These are phyloP conservation scores for Carex littledalei DNA, from an alignment of 176 grass and related monocot species.

Conservation along the genomic window DNA sequence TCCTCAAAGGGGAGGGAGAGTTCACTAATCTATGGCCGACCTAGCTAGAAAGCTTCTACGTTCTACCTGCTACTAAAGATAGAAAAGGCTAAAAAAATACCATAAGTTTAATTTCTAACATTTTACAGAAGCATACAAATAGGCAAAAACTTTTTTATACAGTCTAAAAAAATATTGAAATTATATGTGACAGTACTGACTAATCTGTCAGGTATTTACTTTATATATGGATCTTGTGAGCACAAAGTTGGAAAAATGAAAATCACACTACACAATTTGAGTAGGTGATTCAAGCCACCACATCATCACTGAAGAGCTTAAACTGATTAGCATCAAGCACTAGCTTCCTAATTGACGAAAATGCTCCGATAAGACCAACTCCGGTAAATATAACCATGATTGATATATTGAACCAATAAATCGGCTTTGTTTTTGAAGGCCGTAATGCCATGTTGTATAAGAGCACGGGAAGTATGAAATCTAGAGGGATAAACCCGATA, in stretches of 20 bases:
- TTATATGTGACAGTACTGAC: not conserved
- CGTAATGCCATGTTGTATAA: slow-evolving; percentile 71
- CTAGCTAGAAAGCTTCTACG: no score
- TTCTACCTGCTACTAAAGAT: no score
- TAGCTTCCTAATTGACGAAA: slow-evolving; percentile 67
- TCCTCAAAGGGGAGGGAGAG: no score
- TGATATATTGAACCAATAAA: slow-evolving; percentile 50
- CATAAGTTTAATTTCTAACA: not conserved
- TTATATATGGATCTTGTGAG: not conserved
- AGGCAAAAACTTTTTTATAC: not conserved
- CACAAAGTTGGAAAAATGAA: not conserved
- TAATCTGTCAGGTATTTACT: not conserved
- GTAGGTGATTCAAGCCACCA: slow-evolving; percentile 40
- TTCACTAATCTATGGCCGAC: no score
- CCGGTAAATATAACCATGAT: slow-evolving; percentile 68
- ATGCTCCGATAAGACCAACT: slow-evolving; percentile 73
- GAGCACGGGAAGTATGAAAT: slow-evolving; percentile 46
- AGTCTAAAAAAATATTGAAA: not conserved
- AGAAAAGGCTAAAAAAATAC: no score
- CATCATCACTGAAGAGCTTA: slow-evolving; percentile 84
- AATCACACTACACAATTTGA: not conserved
- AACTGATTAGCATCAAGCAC: slow-evolving; percentile 67
- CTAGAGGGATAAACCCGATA: slow-evolving; percentile 48
- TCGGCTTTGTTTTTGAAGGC: slow-evolving; percentile 29
- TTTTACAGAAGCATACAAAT: not conserved